Conservation (phyloP, 257 asterid genomes). For the Plantago ovata region DNA sequence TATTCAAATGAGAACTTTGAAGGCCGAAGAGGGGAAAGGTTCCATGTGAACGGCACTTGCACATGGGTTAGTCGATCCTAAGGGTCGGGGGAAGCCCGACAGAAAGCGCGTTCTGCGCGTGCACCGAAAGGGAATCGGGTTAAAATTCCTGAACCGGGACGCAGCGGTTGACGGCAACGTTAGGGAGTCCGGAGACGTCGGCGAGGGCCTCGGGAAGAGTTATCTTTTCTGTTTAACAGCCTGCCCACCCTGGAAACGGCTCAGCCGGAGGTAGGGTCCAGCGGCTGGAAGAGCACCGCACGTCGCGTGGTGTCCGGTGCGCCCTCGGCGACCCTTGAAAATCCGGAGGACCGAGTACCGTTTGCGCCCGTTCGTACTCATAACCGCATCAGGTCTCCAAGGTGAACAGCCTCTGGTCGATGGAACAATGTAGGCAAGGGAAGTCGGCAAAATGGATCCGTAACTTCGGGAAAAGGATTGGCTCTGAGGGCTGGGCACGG, state of each 20-base stretch:
- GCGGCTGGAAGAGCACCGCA: constrained; percentile 49
- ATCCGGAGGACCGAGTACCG: constrained; percentile 50
- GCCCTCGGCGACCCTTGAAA: constrained; percentile 78
- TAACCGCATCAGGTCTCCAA: constrained; percentile 25
- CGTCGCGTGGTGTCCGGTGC: constrained; percentile 65
- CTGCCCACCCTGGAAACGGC: constrained; percentile 25
- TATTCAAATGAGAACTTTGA: constrained; percentile 12
- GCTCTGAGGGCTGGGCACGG: not conserved
- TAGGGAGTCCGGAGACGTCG: constrained; percentile 8
- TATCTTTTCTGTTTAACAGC: constrained; percentile 13
- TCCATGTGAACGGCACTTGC: constrained; percentile 16
- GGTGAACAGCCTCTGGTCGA: constrained; percentile 25
- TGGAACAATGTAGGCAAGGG: constrained; percentile 16
- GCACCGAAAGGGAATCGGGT: no score
- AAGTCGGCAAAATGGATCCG: constrained; percentile 1
- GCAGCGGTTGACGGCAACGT: constrained; percentile 24
- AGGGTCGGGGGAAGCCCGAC: no score
- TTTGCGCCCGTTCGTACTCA: constrained; percentile 26
- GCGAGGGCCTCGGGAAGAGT: constrained; percentile 14
- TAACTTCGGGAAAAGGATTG: constrained; percentile 3
- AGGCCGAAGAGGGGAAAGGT: constrained; percentile 13
- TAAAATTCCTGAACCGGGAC: not conserved
- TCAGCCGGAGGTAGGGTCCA: no score
- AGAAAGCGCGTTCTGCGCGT: no score
- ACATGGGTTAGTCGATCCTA: no score